Evolutionary conservation across 148 eudicot genomes (phyloP).

Genomic region (Rhododendron ovatum): DNA sequence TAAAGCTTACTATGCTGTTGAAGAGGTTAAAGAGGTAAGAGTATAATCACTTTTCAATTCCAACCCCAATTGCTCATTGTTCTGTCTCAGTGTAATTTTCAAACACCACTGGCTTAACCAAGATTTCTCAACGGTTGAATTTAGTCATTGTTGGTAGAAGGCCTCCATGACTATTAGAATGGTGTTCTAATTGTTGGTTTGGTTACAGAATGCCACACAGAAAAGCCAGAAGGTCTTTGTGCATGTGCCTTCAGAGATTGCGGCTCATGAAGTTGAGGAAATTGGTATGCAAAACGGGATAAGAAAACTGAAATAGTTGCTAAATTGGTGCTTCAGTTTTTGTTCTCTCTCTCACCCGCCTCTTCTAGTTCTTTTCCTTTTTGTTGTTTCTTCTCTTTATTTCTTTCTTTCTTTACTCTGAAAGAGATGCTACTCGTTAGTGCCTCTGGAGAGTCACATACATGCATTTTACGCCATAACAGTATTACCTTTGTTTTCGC

Average conservation of each 20-base stretch:
- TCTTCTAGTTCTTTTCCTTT: not conserved
- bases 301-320: slow-evolving; percentile 2
- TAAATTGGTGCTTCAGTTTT: not conserved
- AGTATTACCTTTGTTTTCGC: not conserved
- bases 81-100: not conserved
- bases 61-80: not conserved
- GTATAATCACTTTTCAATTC: not conserved
- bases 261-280: slow-evolving; percentile 99
- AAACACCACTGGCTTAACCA: not conserved
- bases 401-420: not conserved
- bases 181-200: slow-evolving; percentile 12
- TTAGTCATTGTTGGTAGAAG: not conserved
- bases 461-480: not conserved
- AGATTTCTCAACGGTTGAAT: not conserved
- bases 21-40: slow-evolving; percentile 96
- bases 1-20: slow-evolving; percentile 96
- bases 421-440: not conserved
- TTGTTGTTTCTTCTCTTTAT: not conserved
- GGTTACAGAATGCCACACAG: slow-evolving; percentile 87
- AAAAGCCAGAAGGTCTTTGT: slow-evolving; percentile 97
- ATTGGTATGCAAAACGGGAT: slow-evolving; percentile 50
- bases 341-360: not conserved
- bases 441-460: not conserved
- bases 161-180: not conserved
- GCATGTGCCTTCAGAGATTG: slow-evolving; percentile 91